Evolutionary conservation across 2,329 filamentous ascomycete species (phyloP).

Genomic region (Tolypocladium paradoxum): DNA sequence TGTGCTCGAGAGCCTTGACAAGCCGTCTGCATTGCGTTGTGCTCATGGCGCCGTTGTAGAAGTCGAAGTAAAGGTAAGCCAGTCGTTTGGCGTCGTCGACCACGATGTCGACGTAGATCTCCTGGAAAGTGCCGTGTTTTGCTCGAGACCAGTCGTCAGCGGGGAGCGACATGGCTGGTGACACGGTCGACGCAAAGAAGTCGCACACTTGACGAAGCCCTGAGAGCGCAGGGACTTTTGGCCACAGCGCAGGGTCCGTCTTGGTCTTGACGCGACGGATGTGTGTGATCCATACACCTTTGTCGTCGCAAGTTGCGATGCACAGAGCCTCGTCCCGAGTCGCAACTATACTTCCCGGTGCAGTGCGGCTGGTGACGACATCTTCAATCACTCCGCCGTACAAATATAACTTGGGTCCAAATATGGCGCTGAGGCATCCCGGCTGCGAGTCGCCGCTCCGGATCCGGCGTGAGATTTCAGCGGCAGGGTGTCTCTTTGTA

Average conservation of each 20-base stretch:
- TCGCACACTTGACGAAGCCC: constrained; percentile 12
- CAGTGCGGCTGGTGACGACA: background rate
- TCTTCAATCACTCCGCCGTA: constrained; percentile 30
- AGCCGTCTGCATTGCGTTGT: constrained; percentile 25
- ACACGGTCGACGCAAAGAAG: constrained; percentile 1
- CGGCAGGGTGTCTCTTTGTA: constrained; percentile 19
- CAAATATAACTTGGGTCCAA: constrained; percentile 25
- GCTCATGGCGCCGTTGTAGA: constrained; percentile 33
- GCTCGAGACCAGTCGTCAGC: constrained; percentile 17
- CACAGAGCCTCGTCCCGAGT: constrained; percentile 24
- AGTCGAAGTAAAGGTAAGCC: constrained; percentile 30
- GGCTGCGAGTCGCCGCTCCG: constrained; percentile 30
- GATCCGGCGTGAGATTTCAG: constrained; percentile 29
- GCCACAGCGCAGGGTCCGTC: constrained; percentile 25
- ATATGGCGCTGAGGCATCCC: constrained; percentile 24
- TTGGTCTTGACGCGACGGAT: constrained; percentile 26
- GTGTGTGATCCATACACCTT: constrained; percentile 30
- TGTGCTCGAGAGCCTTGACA: constrained; percentile 22
- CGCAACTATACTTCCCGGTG: constrained; percentile 19
- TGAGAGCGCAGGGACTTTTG: constrained; percentile 26
- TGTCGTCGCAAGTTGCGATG: constrained; percentile 25
- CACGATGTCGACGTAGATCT: constrained; percentile 27
- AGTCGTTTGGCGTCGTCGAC: constrained; percentile 12
- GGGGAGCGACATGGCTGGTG: constrained; percentile 5
- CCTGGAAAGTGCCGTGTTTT: constrained; percentile 22